These are phyloP conservation scores for Colletotrichum incanum DNA, from an alignment of 2,329 filamentous ascomycete species.

Conservation along the genomic window DNA sequence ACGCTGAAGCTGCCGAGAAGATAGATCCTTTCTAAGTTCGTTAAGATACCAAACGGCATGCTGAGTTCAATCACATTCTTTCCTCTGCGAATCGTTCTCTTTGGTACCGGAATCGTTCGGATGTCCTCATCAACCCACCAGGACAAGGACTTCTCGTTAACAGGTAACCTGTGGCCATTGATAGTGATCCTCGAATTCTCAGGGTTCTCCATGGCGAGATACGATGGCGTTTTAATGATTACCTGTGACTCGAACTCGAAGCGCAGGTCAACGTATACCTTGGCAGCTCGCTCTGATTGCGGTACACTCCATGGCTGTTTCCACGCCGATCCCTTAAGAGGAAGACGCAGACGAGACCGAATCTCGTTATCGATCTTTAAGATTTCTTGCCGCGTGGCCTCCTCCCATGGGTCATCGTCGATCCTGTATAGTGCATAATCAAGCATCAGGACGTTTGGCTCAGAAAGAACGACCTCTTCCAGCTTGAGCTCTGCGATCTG, in stretches of 20 bases:
- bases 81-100: slow-evolving; percentile 45
- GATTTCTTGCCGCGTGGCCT: slow-evolving; percentile 45
- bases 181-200: slow-evolving; percentile 45
- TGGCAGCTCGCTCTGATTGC: slow-evolving; percentile 43
- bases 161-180: slow-evolving; percentile 41
- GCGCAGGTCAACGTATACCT: slow-evolving; percentile 44
- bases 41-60: slow-evolving; percentile 49
- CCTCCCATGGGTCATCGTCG: slow-evolving; percentile 45
- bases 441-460: slow-evolving; percentile 51
- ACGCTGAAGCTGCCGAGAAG: slow-evolving; percentile 50
- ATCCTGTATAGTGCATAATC: slow-evolving; percentile 50
- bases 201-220: slow-evolving; percentile 49
- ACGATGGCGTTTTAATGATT: slow-evolving; percentile 31
- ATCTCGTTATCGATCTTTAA: slow-evolving; percentile 51
- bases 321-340: slow-evolving; percentile 47
- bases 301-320: slow-evolving; percentile 50
- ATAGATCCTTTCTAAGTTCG: slow-evolving; percentile 51
- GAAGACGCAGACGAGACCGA: slow-evolving; percentile 46
- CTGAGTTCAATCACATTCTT: slow-evolving; percentile 45
- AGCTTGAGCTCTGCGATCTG: slow-evolving; percentile 24
- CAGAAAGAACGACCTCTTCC: slow-evolving; percentile 44
- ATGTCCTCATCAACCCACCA: slow-evolving; percentile 54
- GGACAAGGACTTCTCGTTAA: neutral
- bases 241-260: slow-evolving; percentile 48
- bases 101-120: slow-evolving; percentile 46